Evolutionary conservation across 305 asterid species (phyloP), one percentile per base, ranked within the genome.

Genomic region (Galium porrigens): DNA sequence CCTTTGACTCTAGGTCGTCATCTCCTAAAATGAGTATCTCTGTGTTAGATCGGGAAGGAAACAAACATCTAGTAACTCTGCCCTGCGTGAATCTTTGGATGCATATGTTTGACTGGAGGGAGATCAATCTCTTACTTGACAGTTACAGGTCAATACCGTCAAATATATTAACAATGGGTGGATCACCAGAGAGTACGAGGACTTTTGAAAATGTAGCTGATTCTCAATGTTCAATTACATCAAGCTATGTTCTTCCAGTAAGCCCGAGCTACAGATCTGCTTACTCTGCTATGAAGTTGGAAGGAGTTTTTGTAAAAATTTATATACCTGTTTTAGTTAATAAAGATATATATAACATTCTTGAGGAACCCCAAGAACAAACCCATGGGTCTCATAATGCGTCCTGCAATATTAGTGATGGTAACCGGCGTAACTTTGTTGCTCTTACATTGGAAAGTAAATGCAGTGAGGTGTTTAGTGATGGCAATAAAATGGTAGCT

Each of bases 81-180:
- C 81, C 95, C 72, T 79, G 74, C 73, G 67, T 87, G 72, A 81
- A 84, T 78, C 55, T 87, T 62, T 89, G 99, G 99, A 76, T 85
- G 64, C 82, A 86, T 82, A 72, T 81, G 68, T 74, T 64, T 73
- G 99, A 92, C 73, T 92, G 99, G 99, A 71, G 65, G 75, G 83
- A 79, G 76, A 73, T 92, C 69, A 76, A 84, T 54, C 71, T 74
- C 67, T 67, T 84, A 29, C 74, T 89, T 57, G 73, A 70, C 61
- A 70, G 74, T 25, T 82, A 71, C 76, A 62, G 72, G 46, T 56
- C 63, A 54, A 82, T 79, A 70, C 70, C 80, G 51, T 69, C 80
- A 20, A 65, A 53, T 62, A 32, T 22, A 27, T 73, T 59, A 52
- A 74, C 63, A 41, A 41, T 74, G 60, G 72, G 59, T 66, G 62